Evolutionary conservation across 2,329 filamentous ascomycete species (phyloP).

Genomic region (Massarina eburnea): DNA sequence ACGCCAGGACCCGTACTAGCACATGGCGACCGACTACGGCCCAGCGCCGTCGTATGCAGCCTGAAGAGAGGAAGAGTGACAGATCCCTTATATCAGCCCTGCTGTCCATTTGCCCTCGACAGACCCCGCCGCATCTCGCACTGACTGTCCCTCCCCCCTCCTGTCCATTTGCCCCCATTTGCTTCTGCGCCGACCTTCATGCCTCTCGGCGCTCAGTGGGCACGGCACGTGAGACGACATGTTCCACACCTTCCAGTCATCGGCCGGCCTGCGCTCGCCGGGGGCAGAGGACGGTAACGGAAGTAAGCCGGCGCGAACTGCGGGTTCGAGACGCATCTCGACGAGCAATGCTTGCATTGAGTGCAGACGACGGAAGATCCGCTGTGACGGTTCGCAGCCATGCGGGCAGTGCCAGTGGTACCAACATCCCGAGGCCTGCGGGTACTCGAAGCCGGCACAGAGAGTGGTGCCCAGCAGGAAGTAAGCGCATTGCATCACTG

Average conservation of each 20-base stretch:
- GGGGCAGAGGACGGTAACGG: slow-evolving; percentile 34
- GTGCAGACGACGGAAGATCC: slow-evolving; percentile 79
- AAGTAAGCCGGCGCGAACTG: slow-evolving; percentile 39
- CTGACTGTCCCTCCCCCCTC: background rate
- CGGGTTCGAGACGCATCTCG: slow-evolving; percentile 48
- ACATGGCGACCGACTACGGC: slow-evolving; percentile 13
- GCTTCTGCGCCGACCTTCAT: background rate
- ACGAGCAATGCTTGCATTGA: slow-evolving; percentile 69
- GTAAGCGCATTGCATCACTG: slow-evolving; percentile 49
- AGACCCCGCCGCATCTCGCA: background rate
- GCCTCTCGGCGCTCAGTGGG: background rate
- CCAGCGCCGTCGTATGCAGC: slow-evolving; percentile 19
- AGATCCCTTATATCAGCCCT: slow-evolving; percentile 4
- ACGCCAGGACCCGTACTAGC: background rate
- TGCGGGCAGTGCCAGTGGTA: slow-evolving; percentile 83
- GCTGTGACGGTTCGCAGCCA: slow-evolving; percentile 79
- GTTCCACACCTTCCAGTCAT: slow-evolving; percentile 51
- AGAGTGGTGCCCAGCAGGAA: slow-evolving; percentile 76
- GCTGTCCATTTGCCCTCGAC: background rate
- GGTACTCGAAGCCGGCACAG: slow-evolving; percentile 79
- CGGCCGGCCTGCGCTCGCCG: slow-evolving; percentile 34
- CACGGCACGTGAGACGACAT: slow-evolving; percentile 25
- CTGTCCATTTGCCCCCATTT: no score
- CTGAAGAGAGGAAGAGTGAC: slow-evolving; percentile 8
- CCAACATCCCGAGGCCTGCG: slow-evolving; percentile 74